These are phyloP conservation scores for Eustoma russellianum DNA, from an alignment of 257 asterid species.

Conservation along the genomic window DNA sequence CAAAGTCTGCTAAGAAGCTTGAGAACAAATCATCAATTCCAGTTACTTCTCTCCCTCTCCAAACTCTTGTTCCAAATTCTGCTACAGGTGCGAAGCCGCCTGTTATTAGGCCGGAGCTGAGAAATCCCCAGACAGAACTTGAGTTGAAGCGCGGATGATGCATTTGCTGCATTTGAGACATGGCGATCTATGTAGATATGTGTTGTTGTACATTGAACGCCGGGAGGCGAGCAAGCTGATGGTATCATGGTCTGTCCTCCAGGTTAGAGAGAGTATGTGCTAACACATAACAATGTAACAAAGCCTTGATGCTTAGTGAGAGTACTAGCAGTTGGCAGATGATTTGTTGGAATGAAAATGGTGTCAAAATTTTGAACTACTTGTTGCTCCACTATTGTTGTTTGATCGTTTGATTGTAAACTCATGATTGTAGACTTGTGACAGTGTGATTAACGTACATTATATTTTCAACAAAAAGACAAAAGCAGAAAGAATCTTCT, in stretches of 20 bases:
- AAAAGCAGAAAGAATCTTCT: no score
- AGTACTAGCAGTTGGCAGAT: constrained; percentile 19
- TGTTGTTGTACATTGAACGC: constrained; percentile 60
- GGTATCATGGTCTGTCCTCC: constrained; percentile 5
- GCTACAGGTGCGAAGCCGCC: constrained; percentile 53
- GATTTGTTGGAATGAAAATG: not conserved
- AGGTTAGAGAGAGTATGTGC: constrained; percentile 32
- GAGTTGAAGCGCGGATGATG: constrained; percentile 79
- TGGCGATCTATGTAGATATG: constrained; percentile 40
- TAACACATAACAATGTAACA: constrained; percentile 30
- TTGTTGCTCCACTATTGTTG: constrained; percentile 17
- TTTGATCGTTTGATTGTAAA: constrained; percentile 7
- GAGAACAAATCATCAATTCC: constrained; percentile 37
- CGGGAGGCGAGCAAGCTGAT: constrained; percentile 12
- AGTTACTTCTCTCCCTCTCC: constrained; percentile 22
- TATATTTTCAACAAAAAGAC: no score
- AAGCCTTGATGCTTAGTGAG: constrained; percentile 16
- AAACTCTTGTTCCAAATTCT: constrained; percentile 30
- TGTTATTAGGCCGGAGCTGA: constrained; percentile 31
- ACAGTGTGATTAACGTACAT: no score
- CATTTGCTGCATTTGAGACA: constrained; percentile 28
- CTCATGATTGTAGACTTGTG: not conserved
- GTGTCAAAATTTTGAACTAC: constrained; percentile 18
- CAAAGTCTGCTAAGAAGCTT: constrained; percentile 31
- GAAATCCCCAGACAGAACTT: constrained; percentile 55